Base-by-base conservation (phyloP, 306 rosid genomes). In the Quercus wislizeni region DNA sequence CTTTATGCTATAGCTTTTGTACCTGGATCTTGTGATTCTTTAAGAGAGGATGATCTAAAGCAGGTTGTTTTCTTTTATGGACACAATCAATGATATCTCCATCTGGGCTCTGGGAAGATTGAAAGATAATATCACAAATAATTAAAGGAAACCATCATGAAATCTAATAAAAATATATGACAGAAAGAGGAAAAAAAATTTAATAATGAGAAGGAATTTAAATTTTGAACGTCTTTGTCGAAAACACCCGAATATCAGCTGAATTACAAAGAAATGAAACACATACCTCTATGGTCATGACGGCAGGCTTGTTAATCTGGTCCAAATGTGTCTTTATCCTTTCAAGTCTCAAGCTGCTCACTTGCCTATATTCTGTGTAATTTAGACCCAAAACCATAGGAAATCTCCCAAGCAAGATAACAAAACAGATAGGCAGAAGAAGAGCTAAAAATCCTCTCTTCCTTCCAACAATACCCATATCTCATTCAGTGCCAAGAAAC, bases 321-420 rank as follows among this genome's bases (percentile, higher is more conserved):
- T 86, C 82, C 91, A 95, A 78, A 81, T 90, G 99, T 84, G 80
- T 89, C 51, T 85, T 85, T 84, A 92, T 95, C 88, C 99, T 89
- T 43, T 91, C 83, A 23, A 95, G 75, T 79, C 98, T 90, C 84
- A 91, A 82, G 83, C 83, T 84, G 68, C 94, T 91, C 10, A 92
- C 89, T 62, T 75, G 88, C 73, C 61, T 81, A 38, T 86, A 64
- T 27, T 65, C 84, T 35, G 95, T 89, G 87, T 85, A 88, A 65
- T 92, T 92, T 20, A 91, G 81, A 71, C 71, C 78, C n/a, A 83
- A 81, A 69, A 82, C 84, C 67, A 77, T 71, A 11, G 58, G 9
- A 33, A 65, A 51, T 11, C 71, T 79, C 79, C 85, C 85, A 58
- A 81, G 78, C 59, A 86, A 18, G 58, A 87, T 9, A 13, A 64